Base-by-base conservation (phyloP, 2,329 filamentous ascomycete genomes). In the Elsinoe fawcettii region DNA sequence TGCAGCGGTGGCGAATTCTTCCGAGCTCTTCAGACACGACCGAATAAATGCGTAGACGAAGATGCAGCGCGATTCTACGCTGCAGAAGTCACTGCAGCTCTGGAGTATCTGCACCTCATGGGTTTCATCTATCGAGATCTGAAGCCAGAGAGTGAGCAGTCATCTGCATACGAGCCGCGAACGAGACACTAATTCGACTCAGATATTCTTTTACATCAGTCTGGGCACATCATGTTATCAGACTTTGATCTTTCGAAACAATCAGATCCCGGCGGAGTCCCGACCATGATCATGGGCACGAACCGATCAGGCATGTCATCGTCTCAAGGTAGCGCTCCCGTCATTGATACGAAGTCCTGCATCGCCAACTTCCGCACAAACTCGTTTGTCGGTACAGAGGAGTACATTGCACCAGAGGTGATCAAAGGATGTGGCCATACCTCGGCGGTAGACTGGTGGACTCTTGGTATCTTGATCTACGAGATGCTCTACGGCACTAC, bases 361-460 rank as follows among this genome's bases (percentile, higher is more conserved):
- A 99, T 99, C 67, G 90, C 89, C 63, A 93, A 97, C 74, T 99
- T 99, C 79, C 83, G 93, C 57, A 99, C 93, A 16, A 99, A 99
- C 69, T 96, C 91, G 0, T 99, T 99, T 70, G 93, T 99, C 41
- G 93, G 93, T 16, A 99, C 93, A 0, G 93, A 99, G 71, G 93
- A 99, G 71, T 99, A 99, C 72, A 99, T 99, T 68, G 93, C 93
- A 1, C 93, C 93, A 1, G 93, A 99, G 72, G 93, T 99, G 34
- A 99, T 99, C 71, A 97, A 97, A 75, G 93, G 93, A 37, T 96
- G 92, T 68, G 93, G 93, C 22, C 93, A 99, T 73, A 99, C 93
- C 6, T 97, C 92, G 69, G 93, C 93, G 12, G 93, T 99, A 12
- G 93, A 99, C 72, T 99, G 93, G 93, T 99, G 93, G 93, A 99